These are phyloP conservation scores for Oidiodendron maius DNA, from an alignment of 495 filamentous ascomycete genomes.

Conservation along the genomic window DNA sequence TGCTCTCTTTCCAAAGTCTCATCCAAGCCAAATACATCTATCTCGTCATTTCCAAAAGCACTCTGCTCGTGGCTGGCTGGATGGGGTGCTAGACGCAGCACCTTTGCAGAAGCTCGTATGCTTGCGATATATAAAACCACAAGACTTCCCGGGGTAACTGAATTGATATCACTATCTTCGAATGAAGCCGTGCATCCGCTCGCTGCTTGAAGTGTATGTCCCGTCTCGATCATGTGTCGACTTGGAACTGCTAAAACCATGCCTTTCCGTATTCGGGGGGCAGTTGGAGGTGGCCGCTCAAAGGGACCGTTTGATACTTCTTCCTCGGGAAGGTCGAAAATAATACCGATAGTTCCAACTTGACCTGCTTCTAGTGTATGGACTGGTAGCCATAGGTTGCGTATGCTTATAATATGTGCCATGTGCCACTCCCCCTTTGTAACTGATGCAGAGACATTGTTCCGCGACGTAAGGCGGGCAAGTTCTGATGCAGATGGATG, in stretches of 20 bases:
- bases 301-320: constrained; percentile 14
- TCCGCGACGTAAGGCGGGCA: constrained; percentile 31
- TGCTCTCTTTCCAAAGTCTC: constrained; percentile 44
- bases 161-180: constrained; percentile 28
- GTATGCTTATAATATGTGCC: constrained; percentile 76
- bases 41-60: constrained; percentile 32
- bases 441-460: constrained; percentile 35
- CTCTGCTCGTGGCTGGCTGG: not conserved
- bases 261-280: constrained; percentile 66
- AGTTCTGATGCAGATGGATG: constrained; percentile 38
- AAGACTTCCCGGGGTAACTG: constrained; percentile 42
- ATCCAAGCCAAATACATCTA: constrained; percentile 63
- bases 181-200: constrained; percentile 48
- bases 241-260: constrained; percentile 67
- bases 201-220: constrained; percentile 45
- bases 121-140: constrained; percentile 83
- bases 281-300: constrained; percentile 4
- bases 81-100: constrained; percentile 5
- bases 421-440: constrained; percentile 64
- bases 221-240: constrained; percentile 39
- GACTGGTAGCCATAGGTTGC: constrained; percentile 81
- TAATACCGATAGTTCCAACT: constrained; percentile 84
- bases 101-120: constrained; percentile 65
- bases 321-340: constrained; percentile 38
- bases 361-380: constrained; percentile 71